phyloP scores from a whole-genome alignment of 768 basidiomycete species.

The Boletus huronensis region DNA sequence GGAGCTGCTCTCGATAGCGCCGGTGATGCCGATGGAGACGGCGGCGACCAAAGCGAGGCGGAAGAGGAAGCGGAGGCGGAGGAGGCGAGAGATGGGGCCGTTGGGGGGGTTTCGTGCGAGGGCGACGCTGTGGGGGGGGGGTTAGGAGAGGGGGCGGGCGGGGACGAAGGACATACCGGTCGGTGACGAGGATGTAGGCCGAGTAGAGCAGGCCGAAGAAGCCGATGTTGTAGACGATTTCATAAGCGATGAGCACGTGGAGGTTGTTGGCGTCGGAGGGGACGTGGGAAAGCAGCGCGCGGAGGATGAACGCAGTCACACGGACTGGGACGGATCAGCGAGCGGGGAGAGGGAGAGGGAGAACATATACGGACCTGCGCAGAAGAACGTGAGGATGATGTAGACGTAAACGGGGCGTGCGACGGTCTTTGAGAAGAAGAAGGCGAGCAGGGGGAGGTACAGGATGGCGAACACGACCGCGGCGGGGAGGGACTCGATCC shows the following conservation, averaged over 20 bases:
- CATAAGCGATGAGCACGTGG: constrained; percentile 25
- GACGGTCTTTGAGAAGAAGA: constrained; percentile 14
- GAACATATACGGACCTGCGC: constrained; percentile 24
- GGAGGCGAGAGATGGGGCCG: constrained; percentile 14
- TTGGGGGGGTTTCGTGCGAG: constrained; percentile 15
- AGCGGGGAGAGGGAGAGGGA: fast-evolving
- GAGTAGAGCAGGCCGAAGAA: constrained; percentile 34
- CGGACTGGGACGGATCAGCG: constrained; percentile 8
- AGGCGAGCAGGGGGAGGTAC: constrained; percentile 20
- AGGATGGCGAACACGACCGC: constrained; percentile 27
- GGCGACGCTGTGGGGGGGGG: constrained; percentile 6
- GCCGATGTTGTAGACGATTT: constrained; percentile 34
- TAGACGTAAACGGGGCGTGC: constrained; percentile 19
- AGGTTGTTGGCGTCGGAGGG: constrained; percentile 20
- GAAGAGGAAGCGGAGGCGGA: constrained; percentile 20
- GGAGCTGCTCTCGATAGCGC: constrained; percentile 14
- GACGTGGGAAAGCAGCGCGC: constrained; percentile 14
- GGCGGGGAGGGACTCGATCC: constrained; percentile 24
- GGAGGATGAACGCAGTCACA: constrained; percentile 17
- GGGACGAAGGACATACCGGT: constrained; percentile 22
- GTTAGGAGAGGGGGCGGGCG: neutral
- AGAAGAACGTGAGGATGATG: constrained; percentile 26
- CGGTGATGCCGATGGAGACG: constrained; percentile 29
- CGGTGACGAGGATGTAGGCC: constrained; percentile 27
- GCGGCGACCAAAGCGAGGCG: constrained; percentile 26